phyloP scores from a whole-genome alignment of 108 stramenopile genomes.

The Cyclotella baltica region DNA sequence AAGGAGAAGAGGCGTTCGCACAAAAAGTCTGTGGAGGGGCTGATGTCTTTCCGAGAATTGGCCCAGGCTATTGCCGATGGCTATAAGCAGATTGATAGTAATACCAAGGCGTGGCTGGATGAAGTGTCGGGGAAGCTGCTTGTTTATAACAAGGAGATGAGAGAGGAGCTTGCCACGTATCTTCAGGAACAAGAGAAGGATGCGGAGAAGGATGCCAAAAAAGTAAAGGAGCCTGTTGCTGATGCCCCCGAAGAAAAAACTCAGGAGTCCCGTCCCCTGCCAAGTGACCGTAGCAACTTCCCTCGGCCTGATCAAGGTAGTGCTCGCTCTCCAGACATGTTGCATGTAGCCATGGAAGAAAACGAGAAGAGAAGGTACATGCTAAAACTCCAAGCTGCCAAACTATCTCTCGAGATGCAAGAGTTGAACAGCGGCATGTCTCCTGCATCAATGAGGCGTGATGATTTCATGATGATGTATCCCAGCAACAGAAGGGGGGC shows the following conservation, averaged over 20 bases:
- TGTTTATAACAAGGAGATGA: not conserved
- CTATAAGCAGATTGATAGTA: not conserved
- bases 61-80: slow-evolving; percentile 8
- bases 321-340: not conserved
- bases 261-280: not conserved
- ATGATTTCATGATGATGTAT: slow-evolving; percentile 3
- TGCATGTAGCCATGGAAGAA: not conserved
- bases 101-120: not conserved
- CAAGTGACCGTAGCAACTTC: not conserved
- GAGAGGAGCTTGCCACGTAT: not conserved
- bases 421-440: not conserved
- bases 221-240: not conserved
- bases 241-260: not conserved
- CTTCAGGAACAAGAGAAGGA: not conserved
- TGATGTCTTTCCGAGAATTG: not conserved
- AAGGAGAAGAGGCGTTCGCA: slow-evolving; percentile 10
- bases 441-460: not conserved
- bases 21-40: not conserved
- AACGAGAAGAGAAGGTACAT: not conserved
- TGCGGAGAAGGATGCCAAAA: not conserved
- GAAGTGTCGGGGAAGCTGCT: not conserved
- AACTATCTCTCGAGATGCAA: not conserved
- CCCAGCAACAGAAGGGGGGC: not conserved
- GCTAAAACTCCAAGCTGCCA: not conserved
- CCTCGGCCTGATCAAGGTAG: not conserved